These are phyloP conservation scores for Saccharomyces hybrid DNA, from an alignment of 1,139 yeast species.

Conservation along the genomic window DNA sequence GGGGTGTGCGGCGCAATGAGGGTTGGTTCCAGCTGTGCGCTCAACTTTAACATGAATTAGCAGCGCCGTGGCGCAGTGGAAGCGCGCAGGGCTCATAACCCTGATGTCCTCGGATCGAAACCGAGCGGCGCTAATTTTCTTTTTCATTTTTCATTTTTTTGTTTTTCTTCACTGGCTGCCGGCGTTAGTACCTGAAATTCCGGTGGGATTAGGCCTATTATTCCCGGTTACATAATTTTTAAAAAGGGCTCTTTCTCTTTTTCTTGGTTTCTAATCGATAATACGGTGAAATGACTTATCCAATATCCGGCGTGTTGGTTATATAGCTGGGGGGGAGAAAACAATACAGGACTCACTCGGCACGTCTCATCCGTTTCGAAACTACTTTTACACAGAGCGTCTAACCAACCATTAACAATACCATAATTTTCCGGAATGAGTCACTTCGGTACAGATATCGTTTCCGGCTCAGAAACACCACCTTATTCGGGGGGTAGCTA, in stretches of 20 bases:
- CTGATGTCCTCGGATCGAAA: conserved; percentile 99
- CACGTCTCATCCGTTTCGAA: too few relatives aligned
- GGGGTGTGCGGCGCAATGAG: too few relatives aligned
- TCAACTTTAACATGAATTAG: background rate
- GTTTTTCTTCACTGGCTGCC: too few relatives aligned
- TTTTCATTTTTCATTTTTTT: too few relatives aligned
- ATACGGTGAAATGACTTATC: background rate
- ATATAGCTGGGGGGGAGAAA: background rate
- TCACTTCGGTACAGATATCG: background rate
- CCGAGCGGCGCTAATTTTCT: conserved; percentile 81
- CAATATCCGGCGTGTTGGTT: background rate
- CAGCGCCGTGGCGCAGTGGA: conserved; percentile 98
- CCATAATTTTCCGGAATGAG: background rate
- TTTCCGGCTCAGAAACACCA: background rate
- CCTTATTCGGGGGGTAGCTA: background rate
- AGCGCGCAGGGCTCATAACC: conserved; percentile 99
- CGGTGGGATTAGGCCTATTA: background rate
- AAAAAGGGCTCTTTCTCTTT: background rate
- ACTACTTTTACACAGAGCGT: too few relatives aligned
- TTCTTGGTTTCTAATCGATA: background rate
- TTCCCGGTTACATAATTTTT: background rate
- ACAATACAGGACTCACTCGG: background rate
- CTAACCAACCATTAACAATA: too few relatives aligned
- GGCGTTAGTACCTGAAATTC: background rate
- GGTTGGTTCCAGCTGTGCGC: too few relatives aligned